These are phyloP conservation scores for Cladophialophora chaetospira DNA, from an alignment of 2,329 filamentous ascomycete species.

Conservation along the genomic window DNA sequence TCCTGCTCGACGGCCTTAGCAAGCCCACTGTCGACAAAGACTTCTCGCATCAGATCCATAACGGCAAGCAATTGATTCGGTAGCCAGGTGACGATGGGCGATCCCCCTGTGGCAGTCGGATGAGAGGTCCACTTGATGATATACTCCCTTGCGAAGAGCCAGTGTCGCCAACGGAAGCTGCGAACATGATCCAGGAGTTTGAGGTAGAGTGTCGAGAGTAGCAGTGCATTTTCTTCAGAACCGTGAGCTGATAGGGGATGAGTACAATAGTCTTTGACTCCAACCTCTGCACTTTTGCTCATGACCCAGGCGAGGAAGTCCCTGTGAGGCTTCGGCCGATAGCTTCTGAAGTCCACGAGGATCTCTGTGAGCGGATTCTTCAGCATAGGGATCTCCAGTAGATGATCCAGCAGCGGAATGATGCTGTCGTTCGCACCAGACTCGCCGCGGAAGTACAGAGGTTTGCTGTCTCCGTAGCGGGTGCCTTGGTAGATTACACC, in stretches of 20 bases:
- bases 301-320: constrained; percentile 76
- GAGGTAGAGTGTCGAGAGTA: constrained; percentile 47
- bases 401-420: constrained; percentile 84
- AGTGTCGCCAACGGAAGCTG: constrained; percentile 54
- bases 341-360: constrained; percentile 82
- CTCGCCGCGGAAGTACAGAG: constrained; percentile 84
- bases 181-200: constrained; percentile 50
- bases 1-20: constrained; percentile 13
- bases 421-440: constrained; percentile 94
- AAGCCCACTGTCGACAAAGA: constrained; percentile 41
- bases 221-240: constrained; percentile 37
- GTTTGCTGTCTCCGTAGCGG: constrained; percentile 60
- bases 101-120: constrained; percentile 52
- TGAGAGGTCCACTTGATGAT: constrained; percentile 50
- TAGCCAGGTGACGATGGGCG: constrained; percentile 53
- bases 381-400: constrained; percentile 85
- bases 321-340: constrained; percentile 85
- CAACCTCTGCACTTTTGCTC: constrained; percentile 52
- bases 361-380: constrained; percentile 85
- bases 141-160: constrained; percentile 52
- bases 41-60: constrained; percentile 52
- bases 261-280: constrained; percentile 40
- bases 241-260: constrained; percentile 9
- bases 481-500: constrained; percentile 89
- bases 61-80: constrained; percentile 52